These are phyloP conservation scores for Pseudogymnoascus sp. DNA, from an alignment of 2,329 filamentous ascomycete species.

Conservation along the genomic window DNA sequence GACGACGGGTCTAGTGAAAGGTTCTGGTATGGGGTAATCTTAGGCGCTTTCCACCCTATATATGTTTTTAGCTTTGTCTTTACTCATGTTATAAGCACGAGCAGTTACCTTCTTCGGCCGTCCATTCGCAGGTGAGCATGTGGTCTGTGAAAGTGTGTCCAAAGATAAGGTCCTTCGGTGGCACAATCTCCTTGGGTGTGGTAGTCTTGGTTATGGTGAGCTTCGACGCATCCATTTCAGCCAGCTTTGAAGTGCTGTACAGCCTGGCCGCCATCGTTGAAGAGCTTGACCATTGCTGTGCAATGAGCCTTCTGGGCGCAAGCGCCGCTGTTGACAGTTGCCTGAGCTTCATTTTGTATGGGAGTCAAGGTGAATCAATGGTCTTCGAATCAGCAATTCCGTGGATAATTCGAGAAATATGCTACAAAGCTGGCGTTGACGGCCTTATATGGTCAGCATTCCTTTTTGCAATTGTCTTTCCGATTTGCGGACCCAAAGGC, in stretches of 20 bases:
- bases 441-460: slow-evolving; percentile 6
- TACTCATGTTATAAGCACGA: neutral
- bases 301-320: slow-evolving; percentile 1
- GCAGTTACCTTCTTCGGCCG: slow-evolving; percentile 51
- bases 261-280: slow-evolving; percentile 4
- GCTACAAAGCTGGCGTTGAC: neutral
- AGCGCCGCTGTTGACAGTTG: neutral
- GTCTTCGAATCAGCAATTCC: slow-evolving; percentile 1
- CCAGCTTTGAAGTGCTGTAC: slow-evolving; percentile 37
- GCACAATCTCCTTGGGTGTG: slow-evolving; percentile 64
- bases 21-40: slow-evolving; percentile 92
- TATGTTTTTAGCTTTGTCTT: neutral
- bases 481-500: slow-evolving; percentile 5
- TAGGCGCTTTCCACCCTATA: slow-evolving; percentile 66
- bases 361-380: neutral
- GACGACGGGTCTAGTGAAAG: slow-evolving; percentile 92
- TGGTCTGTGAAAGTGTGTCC: slow-evolving; percentile 96
- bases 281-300: neutral
- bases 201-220: slow-evolving; percentile 67
- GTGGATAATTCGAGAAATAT: neutral
- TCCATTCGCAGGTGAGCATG: slow-evolving; percentile 96
- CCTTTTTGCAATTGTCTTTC: neutral
- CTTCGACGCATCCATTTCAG: slow-evolving; percentile 68
- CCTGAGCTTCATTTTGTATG: slow-evolving; percentile 8
- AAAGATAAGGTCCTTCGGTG: slow-evolving; percentile 79